Base-by-base conservation (phyloP, 2,329 filamentous ascomycete genomes). In the Amauroascus niger region DNA sequence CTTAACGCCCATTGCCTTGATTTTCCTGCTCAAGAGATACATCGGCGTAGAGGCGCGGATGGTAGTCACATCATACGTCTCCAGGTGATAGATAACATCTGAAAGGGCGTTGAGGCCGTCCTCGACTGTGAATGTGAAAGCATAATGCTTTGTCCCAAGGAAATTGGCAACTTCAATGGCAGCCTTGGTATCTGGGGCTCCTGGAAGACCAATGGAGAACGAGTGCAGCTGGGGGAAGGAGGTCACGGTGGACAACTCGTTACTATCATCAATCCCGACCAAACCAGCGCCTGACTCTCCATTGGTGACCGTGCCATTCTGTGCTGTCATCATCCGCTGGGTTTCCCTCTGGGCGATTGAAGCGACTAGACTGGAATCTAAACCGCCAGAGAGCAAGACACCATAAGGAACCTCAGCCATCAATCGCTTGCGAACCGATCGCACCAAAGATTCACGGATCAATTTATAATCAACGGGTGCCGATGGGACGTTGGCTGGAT, bases 361-460 rank as follows among this genome's bases (percentile, higher is more conserved):
- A 35, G 93, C 93, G 32, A 96, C 88, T 71, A 98, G 75, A 69
- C 88, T 95, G 45, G 93, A 98, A 72, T 98, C 93, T 49, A 98
- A 79, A 63, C 93, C 93, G 65, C 93, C 93, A 50, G 93, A 98
- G 48, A 98, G 78, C 55, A 98, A 76, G 20, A 98, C 93, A 71
- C 93, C 93, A 69, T 96, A 98, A 14, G 93, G 93, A 33, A 98
- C 93, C 73, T 98, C 93, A 20, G 93, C 93, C 93, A 98, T 98
- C 69, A 98, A 79, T 61, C 93, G 85, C 77, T 98, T 98, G 66
- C 91, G 83, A 54, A 98, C 93, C 9, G 93, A 83, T 71, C 83
- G 87, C 78, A 97, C 93, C 57, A 98, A 78, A 1, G 85, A 83
- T 67, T 85, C 80, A 61, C 93, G 82, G 62, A 98, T 79, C 51